Evolutionary conservation across 306 rosid genomes (phyloP), one percentile per base, ranked within the genome.

Genomic region (Quercus wislizeni): DNA sequence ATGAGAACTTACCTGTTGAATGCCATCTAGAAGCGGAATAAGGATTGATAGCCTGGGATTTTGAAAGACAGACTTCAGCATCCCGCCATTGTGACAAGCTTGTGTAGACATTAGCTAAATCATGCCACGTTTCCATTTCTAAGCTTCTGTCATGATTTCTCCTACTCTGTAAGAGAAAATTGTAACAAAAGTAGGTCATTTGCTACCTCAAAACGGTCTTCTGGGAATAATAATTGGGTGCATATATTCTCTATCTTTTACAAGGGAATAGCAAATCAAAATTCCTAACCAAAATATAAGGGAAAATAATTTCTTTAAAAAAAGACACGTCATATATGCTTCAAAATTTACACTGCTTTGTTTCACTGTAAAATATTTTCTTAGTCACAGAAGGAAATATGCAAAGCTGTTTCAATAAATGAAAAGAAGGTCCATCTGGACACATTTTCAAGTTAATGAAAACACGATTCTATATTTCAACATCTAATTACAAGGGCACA

Each of bases 61-160:
- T 94, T 69, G 95, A 87, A 54, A 92, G 92, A 75, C 97, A 94
- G 73, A 91, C 86, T 84, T 94, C 97, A 52, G 97, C 97, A 62
- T 94, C 98, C 54, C 77, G 80, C 97, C 97, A 94, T 52, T 86
- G 91, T 10, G 97, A 92, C 75, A 91, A 82, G 35, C 85, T 78
- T 17, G 82, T 91, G 77, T 94, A 94, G 21, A 91, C 67, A 21
- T 91, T 83, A 41, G 97, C 97, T 59, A 94, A 88, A 77, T 94
- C 97, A 74, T 89, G 92, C 98, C 98, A 94, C 35, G 90, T 86
- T 88, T 94, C 97, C 91, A 88, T 90, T 90, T 94, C 98, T 76
- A 92, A 82, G 73, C 83, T 91, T 90, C 91, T 83, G 72, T 87
- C 86, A 28, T 69, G 82, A 70, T 77, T 85, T 87, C 88, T 81